Percentiles rank a stretch among this genome's conserved stretches.
These are phyloP conservation scores for Macrophomina phaseolina DNA, from an alignment of 2,329 filamentous ascomycete genomes.

Conservation along the genomic window DNA sequence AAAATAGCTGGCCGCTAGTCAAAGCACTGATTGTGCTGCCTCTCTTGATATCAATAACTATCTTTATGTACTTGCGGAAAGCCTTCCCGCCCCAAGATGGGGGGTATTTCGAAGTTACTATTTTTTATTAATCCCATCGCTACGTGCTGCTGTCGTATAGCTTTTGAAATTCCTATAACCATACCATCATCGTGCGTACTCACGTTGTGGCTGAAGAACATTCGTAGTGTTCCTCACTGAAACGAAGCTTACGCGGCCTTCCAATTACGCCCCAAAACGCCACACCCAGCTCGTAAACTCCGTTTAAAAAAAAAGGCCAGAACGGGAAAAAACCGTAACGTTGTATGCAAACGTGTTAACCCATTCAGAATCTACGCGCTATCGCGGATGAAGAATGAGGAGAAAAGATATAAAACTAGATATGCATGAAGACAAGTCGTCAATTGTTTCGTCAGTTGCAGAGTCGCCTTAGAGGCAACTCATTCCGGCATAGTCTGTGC, in stretches of 20 bases:
- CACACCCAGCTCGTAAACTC: conserved; percentile 16
- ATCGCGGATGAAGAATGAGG: not conserved
- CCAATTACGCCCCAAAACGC: conserved; percentile 1
- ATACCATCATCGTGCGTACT: conserved; percentile 5
- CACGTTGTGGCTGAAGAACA: conserved; percentile 16
- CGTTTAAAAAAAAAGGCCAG: conserved; percentile 6
- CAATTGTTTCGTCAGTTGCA: conserved; percentile 12
- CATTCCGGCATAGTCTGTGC: not conserved
- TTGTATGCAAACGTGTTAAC: conserved; percentile 12
- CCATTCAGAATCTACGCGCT: not conserved
- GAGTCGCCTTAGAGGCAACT: not conserved
- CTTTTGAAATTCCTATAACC: not conserved
- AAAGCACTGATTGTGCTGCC: not conserved
- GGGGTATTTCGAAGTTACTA: not conserved
- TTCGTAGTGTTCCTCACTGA: conserved; percentile 10
- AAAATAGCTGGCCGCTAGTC: not conserved
- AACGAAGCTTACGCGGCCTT: conserved; percentile 22
- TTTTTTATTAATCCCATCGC: conserved; percentile 4
- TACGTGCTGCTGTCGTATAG: conserved; percentile 2
- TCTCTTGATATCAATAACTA: conserved; percentile 1
- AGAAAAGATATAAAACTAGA: not conserved
- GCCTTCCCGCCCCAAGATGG: not conserved
- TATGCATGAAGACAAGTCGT: conserved; percentile 21
- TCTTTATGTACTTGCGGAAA: not conserved
- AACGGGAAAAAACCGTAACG: not conserved